Base-by-base conservation (phyloP, 148 eudicot species). In the Fagopyrum esculentum region DNA sequence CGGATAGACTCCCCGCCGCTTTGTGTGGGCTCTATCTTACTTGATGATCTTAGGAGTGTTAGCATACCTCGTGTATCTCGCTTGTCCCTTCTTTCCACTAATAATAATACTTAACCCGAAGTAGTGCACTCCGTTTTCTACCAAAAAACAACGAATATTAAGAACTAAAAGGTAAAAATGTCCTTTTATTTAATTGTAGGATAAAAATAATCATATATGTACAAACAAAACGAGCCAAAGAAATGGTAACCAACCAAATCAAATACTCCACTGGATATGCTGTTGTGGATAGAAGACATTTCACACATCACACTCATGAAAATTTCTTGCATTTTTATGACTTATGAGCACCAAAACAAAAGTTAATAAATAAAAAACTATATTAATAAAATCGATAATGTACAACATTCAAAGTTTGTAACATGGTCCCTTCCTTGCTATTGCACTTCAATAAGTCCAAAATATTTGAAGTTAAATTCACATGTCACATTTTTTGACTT, bases 171-270 rank as follows among this genome's bases (percentile, higher is more conserved):
- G 3, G 15, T 52, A 4, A 52, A 52, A 5, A 15, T 52, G 5
- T 52, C n/a, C 17, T 52, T 52, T 4, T 3, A 15, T 54, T 55
- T 55, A 17, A 15, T 3, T 17, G 6, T 5, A 0, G 8, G 26
- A 5, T 6, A 55, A 55, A 16, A 55, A 19, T 17, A 61, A 26
- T 61, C 68, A 61, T 61, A 66, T 35, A 66, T 17, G 9, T 2
- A 35, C 70, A 64, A 66, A 66, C 71, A 66, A 66, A 43, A 0
- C 43, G 1, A 35, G 47, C 17, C 45, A 40, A 66, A 66, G 47
- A 66, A 13, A 66, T 11, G 71, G 47, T 40, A 66, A 66, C 71
- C 71, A 66, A 66, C 46, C 71, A 66, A 66, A 66, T 66, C 46
- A 35, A 40, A 66, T 66, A 22, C 26, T 22, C 26, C 71, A 9